These are phyloP conservation scores for Chaetomium strumarium DNA, from an alignment of 2,329 filamentous ascomycete species.

Conservation along the genomic window DNA sequence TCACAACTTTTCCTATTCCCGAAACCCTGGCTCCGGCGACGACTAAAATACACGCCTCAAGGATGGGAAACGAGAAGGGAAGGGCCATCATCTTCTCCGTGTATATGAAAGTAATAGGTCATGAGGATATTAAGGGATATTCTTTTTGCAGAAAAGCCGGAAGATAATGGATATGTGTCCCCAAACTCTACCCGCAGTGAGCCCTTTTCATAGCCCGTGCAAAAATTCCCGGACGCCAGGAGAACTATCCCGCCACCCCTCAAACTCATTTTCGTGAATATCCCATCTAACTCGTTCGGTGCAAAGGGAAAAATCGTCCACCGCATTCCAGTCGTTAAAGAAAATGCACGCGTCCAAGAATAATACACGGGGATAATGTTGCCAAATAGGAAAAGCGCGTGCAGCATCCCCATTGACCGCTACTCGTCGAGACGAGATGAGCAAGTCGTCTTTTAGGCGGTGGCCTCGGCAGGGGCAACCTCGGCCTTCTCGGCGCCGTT, in stretches of 20 bases:
- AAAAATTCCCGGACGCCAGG: conserved; percentile 26
- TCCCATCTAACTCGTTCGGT: conserved; percentile 17
- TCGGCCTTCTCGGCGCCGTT: conserved; percentile 33
- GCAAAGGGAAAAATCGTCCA: conserved; percentile 18
- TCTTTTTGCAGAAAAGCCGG: conserved; percentile 26
- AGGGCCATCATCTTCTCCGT: conserved; percentile 6
- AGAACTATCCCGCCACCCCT: conserved; percentile 24
- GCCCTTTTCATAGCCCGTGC: conserved; percentile 22
- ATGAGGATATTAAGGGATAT: conserved; percentile 27
- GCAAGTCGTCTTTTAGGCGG: conserved; percentile 21
- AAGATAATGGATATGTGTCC: conserved; percentile 29
- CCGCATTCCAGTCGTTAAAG: conserved; percentile 31
- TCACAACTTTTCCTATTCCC: conserved; percentile 20
- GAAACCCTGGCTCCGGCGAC: conserved; percentile 17
- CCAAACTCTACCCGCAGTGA: conserved; percentile 28
- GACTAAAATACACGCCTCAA: conserved; percentile 26
- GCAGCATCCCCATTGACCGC: conserved; percentile 20
- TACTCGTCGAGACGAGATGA: too few relatives aligned
- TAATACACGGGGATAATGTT: conserved; percentile 25
- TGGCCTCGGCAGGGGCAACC: conserved; percentile 22
- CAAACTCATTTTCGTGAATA: conserved; percentile 17
- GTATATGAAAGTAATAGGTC: conserved; percentile 27
- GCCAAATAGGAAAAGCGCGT: conserved; percentile 24
- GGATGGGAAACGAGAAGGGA: conserved; percentile 27
- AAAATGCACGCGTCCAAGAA: conserved; percentile 30